These are phyloP conservation scores for Penicillium coprophilum DNA, from an alignment of 495 filamentous ascomycete species.

Conservation along the genomic window DNA sequence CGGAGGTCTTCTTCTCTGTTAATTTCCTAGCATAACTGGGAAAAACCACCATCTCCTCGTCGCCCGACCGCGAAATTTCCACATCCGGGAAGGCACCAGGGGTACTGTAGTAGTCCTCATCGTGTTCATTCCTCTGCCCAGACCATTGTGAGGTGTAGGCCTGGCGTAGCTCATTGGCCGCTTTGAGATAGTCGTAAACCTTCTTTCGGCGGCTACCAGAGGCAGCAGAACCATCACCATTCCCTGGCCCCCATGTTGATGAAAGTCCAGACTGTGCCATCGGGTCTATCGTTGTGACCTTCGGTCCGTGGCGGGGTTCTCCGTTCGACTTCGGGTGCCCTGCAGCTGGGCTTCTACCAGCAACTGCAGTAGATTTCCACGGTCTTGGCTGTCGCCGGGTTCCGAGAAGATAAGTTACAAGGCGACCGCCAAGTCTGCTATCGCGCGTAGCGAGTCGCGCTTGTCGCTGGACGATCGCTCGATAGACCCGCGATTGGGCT, in stretches of 20 bases:
- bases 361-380: slow-evolving; percentile 9
- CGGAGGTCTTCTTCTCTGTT: slow-evolving; percentile 29
- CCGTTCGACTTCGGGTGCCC: slow-evolving; percentile 17
- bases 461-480: slow-evolving; percentile 66
- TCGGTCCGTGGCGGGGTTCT: slow-evolving; percentile 23
- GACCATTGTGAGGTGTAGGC: slow-evolving; percentile 64
- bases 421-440: slow-evolving; percentile 32
- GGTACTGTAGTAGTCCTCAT: slow-evolving; percentile 59
- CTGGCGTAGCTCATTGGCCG: slow-evolving; percentile 88
- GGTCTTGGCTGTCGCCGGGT: slow-evolving; percentile 46
- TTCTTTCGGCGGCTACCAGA: slow-evolving; percentile 71
- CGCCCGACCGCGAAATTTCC: slow-evolving; percentile 70
- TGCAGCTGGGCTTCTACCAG: background rate
- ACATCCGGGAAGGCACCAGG: slow-evolving; percentile 80
- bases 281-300: slow-evolving; percentile 29
- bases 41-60: slow-evolving; percentile 92
- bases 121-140: slow-evolving; percentile 52
- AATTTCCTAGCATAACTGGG: slow-evolving; percentile 83
- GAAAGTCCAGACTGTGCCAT: slow-evolving; percentile 45
- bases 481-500: slow-evolving; percentile 72
- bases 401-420: slow-evolving; percentile 52
- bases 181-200: slow-evolving; percentile 80
- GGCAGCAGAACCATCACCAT: slow-evolving; percentile 56
- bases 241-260: slow-evolving; percentile 33
- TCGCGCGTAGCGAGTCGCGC: slow-evolving; percentile 44